Evolutionary conservation across 192 early-diverging fungal genomes (phyloP), one percentile per base, ranked within the genome.

Genomic region (Gonapodya sp.): DNA sequence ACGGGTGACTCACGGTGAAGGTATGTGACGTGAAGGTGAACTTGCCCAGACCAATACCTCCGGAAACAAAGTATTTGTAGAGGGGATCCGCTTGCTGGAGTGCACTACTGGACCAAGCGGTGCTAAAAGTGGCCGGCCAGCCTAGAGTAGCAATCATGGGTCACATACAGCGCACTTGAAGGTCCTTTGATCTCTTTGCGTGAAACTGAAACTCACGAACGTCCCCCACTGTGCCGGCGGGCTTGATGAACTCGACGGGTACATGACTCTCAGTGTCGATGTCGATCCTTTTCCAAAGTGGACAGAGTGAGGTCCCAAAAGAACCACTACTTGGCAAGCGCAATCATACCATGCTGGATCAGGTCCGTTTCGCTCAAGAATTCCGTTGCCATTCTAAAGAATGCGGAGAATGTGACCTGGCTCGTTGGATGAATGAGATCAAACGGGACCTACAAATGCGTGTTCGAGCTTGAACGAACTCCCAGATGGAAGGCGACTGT

Each of bases 1-100:
- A 24, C 24, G 24, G 46, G 46, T 64, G 8, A 64, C 46, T 8
- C 24, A 64, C 46, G 18, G 79, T 80, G 2, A 80, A 80, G 0
- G 79, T 80, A n/a, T 80, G 79, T 0, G 79, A 80, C 34, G 37
- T 73, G 37, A 36, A 80, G 1, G 36, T 36, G 79, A 80, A 80
- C 0, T 80, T 80, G 0, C 46, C 46, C 8, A 18, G 0, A 80
- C 33, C 37, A 1, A 73, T 80, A 24, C 74, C 73, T 33, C 74
- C 74, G 1, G 1, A 18, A 1, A 73, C 36, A 36, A 80, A 80
- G 73, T 80, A 80, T 18, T 80, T 0, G 32, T 73, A 80, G 0
- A 80, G 2, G 0, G 36, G 37, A n/a, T 80, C 79, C 18, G 36
- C 0, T 0, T 8, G 0, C 18, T 16, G 33, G 79, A 74, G 2